Evolutionary conservation across 2,329 filamentous ascomycete genomes (phyloP).

Genomic region (Colletotrichum lupini): DNA sequence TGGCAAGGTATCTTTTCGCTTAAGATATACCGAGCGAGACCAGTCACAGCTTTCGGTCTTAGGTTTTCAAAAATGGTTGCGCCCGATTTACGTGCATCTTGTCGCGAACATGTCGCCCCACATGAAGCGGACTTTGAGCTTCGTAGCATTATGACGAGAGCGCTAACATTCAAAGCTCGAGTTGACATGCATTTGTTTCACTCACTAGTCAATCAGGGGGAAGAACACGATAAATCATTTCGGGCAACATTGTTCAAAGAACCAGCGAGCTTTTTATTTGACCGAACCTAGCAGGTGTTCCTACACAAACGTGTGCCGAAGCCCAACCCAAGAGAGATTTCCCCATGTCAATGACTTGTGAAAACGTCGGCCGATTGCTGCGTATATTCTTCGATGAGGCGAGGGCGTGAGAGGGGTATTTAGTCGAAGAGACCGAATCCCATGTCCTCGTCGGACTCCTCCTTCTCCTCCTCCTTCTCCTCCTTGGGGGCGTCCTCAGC

Average conservation of each 20-base stretch:
- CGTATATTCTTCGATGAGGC: constrained; percentile 48
- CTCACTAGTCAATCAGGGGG: no score
- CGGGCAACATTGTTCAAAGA: constrained; percentile 27
- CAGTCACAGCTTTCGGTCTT: background rate
- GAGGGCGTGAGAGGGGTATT: constrained; percentile 48
- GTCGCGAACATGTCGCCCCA: no score
- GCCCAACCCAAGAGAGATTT: constrained; percentile 39
- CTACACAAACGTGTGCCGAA: constrained; percentile 35
- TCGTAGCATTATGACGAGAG: no score
- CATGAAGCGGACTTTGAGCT: no score
- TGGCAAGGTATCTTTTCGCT: background rate
- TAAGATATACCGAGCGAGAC: background rate
- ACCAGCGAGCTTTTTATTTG: constrained; percentile 34
- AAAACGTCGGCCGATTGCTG: constrained; percentile 45
- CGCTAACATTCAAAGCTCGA: background rate
- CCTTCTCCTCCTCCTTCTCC: constrained; percentile 82
- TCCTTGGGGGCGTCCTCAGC: constrained; percentile 71
- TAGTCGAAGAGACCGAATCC: constrained; percentile 81
- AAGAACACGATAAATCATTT: background rate
- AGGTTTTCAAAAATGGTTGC: background rate
- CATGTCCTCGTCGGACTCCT: constrained; percentile 50
- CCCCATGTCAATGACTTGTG: constrained; percentile 44
- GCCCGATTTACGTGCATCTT: background rate
- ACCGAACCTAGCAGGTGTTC: constrained; percentile 33
- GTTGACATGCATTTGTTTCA: background rate